Percentiles rank a stretch among this genome's conserved stretches.
Conservation (phyloP, 2,329 filamentous ascomycete genomes). For the Neofusicoccum sp. region DNA sequence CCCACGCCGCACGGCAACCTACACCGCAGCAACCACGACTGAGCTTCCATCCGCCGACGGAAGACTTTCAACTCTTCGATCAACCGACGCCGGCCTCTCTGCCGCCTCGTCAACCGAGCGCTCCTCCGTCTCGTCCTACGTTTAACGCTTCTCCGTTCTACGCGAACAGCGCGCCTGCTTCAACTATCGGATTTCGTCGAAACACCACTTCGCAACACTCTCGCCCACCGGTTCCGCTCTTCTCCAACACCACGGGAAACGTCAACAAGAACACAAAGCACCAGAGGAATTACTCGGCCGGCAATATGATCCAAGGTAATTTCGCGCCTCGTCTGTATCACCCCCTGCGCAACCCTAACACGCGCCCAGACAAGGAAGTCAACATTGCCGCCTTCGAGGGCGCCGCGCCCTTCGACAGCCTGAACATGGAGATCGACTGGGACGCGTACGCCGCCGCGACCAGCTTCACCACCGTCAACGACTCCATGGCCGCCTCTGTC, state of each 20-base stretch:
- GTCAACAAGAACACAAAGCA: constrained; percentile 41
- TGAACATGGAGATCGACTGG: constrained; percentile 28
- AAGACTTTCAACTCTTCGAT: constrained; percentile 81
- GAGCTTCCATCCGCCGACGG: constrained; percentile 53
- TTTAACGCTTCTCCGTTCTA: constrained; percentile 67
- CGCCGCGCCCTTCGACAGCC: neutral
- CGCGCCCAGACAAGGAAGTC: constrained; percentile 9
- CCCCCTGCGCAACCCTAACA: neutral
- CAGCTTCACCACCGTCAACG: constrained; percentile 51
- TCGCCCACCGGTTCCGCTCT: constrained; percentile 73
- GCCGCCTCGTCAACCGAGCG: constrained; percentile 55
- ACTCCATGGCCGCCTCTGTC: constrained; percentile 29
- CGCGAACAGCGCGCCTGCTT: constrained; percentile 67
- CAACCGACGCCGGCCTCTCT: constrained; percentile 47
- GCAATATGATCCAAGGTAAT: constrained; percentile 40
- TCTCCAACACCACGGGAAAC: constrained; percentile 60
- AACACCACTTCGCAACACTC: constrained; percentile 52
- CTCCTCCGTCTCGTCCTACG: constrained; percentile 58
- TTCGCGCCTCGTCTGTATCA: neutral
- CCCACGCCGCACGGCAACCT: constrained; percentile 55
- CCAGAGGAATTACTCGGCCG: constrained; percentile 26
- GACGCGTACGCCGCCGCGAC: constrained; percentile 25
- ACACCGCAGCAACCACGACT: constrained; percentile 44
- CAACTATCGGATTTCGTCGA: constrained; percentile 60
- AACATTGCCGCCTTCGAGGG: constrained; percentile 17